Evolutionary conservation across 345 rosid species (phyloP), one percentile per base, ranked within the genome.

Genomic region (Heritiera littoralis): DNA sequence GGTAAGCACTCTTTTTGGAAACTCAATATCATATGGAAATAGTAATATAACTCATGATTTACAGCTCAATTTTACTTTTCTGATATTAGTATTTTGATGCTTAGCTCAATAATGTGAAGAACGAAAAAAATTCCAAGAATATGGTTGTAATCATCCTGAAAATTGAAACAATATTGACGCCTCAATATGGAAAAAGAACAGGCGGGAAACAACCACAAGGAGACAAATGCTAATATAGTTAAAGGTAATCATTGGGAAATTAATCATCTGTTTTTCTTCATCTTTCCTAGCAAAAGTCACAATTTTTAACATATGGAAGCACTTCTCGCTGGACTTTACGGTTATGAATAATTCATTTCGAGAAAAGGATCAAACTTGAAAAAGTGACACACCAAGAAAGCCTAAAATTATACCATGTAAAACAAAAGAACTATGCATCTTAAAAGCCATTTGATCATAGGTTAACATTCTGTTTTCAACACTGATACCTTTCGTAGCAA

Each of bases 401-500:
- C 49, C 10, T 5, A 69, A 8, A 43, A 56, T 56, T 17, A 49
- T 49, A 43, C 28, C 18, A 45, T 60, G 56, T 15, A 45, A 43
- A 45, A 73, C 54, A 14, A 32, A 51, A 45, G 71, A 51, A 74
- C 11, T 10, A 73, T 18, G 61, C 69, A 56, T 48, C 49, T 74
- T 11, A 52, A 55, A 74, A 55, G 18, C 49, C 48, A 9, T 70
- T 11, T n/a, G 78, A 9, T 69, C 63, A 23, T 23, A 75, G n/a
- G 61, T 41, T 14, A 49, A 80, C 76, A 59, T 41, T 71, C 56
- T 77, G 28, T 23, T 49, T 61, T 48, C 35, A 76, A 30, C 30
- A 49, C 5, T 30, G 6, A 61, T 84, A 92, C 99, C 98, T 91
- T 87, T 86, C 73, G 96, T 90, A 43, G 98, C 99, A 52, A 92